Base-by-base conservation (phyloP, 805 yeast species). In the Kazachstania kunashirensis region DNA sequence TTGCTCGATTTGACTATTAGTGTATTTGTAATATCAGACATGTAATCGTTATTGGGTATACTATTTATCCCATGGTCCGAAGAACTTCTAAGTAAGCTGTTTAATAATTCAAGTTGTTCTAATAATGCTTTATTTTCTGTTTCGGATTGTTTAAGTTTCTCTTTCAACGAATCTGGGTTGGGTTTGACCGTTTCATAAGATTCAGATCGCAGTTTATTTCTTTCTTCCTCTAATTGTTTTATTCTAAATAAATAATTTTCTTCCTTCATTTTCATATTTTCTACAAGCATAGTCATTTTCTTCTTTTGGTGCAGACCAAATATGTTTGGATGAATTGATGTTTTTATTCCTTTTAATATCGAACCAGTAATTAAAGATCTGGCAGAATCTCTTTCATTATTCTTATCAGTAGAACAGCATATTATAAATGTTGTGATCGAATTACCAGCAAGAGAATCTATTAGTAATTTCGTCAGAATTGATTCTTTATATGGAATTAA, bases 391-490 rank as follows among this genome's bases (percentile, higher is more conserved):
- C 60, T 54, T 35, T 68, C 75, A 46, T 83, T 73, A 23, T 57
- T 52, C 3, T 62, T 50, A 0, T 79, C 65, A 0, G 84, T 80
- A 0, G 92, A 81, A 44, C 92, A 81, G 45, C 79, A 79, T 28
- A 84, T 68, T 13, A 85, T 73, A 33, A 84, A 62, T 2, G 82
- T 71, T 0, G 94, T 85, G 35, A 85, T 65, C 3, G 88, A 76
- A 54, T 84, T 84, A 1, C 94, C 94, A 5, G 94, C 92, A 16
- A 84, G 60, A 0, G 89, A 76, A 46, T 81, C 86, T 52, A 81
- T 88, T 24, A 84, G 58, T 11, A 85, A 75, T 42, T 89, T 66
- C 0, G 95, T 82, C 35, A 84, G 66, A 47, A 80, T 80, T 2
- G 94, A 80, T 48, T 82, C 89, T 39, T 88, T 65, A 46, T 81